Evolutionary conservation across 2,329 filamentous ascomycete genomes (phyloP).

Genomic region (Ustilaginoidea virens): DNA sequence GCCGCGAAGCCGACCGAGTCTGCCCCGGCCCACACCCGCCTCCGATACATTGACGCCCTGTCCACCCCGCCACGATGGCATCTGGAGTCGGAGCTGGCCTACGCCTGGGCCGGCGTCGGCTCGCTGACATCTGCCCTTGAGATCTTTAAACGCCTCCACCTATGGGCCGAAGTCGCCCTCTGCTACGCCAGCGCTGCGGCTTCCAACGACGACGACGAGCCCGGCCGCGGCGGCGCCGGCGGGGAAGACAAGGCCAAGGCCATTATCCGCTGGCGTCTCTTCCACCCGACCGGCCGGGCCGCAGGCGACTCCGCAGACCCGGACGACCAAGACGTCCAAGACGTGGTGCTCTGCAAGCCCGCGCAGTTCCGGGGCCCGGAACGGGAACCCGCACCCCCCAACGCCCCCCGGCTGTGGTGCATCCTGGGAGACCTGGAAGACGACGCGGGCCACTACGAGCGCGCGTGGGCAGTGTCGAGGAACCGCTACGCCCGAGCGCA

Average conservation of each 20-base stretch:
- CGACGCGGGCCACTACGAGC: constrained; percentile 59
- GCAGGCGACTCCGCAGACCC: constrained; percentile 18
- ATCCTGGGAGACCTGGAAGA: constrained; percentile 83
- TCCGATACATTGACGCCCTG: constrained; percentile 73
- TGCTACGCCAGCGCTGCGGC: constrained; percentile 55
- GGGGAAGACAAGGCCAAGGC: constrained; percentile 67
- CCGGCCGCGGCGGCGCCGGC: constrained; percentile 34
- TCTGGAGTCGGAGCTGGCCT: constrained; percentile 81
- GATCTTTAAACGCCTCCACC: constrained; percentile 82
- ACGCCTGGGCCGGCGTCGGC: constrained; percentile 81
- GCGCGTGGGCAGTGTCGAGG: constrained; percentile 76
- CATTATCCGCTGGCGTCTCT: constrained; percentile 66
- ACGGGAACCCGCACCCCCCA: constrained; percentile 52
- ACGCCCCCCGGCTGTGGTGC: constrained; percentile 79
- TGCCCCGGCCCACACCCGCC: constrained; percentile 58
- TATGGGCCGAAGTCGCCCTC: constrained; percentile 90
- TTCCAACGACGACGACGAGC: constrained; percentile 43
- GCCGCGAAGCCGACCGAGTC: constrained; percentile 60
- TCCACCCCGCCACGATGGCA: constrained; percentile 83
- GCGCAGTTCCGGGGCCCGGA: constrained; percentile 45
- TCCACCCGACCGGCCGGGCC: constrained; percentile 39
- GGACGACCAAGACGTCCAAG: constrained; percentile 35
- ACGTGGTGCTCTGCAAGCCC: constrained; percentile 40
- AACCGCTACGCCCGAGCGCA: constrained; percentile 75
- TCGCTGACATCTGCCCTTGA: constrained; percentile 82